phyloP scores from a whole-genome alignment of 306 rosid genomes.

The Carpinus fangiana region DNA sequence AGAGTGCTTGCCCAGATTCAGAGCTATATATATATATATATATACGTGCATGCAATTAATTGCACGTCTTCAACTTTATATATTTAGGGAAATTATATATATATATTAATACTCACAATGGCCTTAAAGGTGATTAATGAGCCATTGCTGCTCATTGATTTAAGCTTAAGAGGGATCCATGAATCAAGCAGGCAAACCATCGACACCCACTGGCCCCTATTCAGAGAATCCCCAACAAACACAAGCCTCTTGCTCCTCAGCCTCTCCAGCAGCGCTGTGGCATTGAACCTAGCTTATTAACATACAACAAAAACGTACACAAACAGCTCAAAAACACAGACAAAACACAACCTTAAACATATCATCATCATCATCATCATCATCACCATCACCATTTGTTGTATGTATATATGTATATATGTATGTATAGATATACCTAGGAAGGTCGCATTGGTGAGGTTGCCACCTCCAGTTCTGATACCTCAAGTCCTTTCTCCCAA shows the following conservation, averaged over 20 bases:
- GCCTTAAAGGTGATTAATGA: slow-evolving; percentile 66
- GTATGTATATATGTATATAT: not conserved
- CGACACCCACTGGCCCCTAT: slow-evolving; percentile 94
- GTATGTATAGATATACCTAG: slow-evolving; percentile 38
- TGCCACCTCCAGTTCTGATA: slow-evolving; percentile 82
- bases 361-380: no score
- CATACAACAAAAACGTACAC: slow-evolving; percentile 61
- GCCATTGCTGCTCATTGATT: slow-evolving; percentile 69
- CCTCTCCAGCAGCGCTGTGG: slow-evolving; percentile 69
- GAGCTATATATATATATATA: no score
- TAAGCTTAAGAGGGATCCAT: slow-evolving; percentile 36
- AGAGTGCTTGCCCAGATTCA: not conserved
- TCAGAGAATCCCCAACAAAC: slow-evolving; percentile 88
- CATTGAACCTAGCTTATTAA: slow-evolving; percentile 68
- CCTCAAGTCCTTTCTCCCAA: slow-evolving; percentile 68
- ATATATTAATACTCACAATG: slow-evolving; percentile 42
- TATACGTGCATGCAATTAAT: not conserved
- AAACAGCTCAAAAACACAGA: slow-evolving; percentile 50
- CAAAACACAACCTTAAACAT: slow-evolving; percentile 8
- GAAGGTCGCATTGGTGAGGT: slow-evolving; percentile 69
- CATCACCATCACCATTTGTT: not conserved
- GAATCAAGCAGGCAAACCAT: slow-evolving; percentile 81
- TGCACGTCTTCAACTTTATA: not conserved
- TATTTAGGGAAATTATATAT: not conserved
- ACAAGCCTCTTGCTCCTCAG: slow-evolving; percentile 82